A percentile compares a stretch with the other conserved stretches of the same genome.
These are phyloP conservation scores for Physcomitrium patens DNA, from an alignment of 225 moss, liverwort and hornwort species.

Conservation along the genomic window DNA sequence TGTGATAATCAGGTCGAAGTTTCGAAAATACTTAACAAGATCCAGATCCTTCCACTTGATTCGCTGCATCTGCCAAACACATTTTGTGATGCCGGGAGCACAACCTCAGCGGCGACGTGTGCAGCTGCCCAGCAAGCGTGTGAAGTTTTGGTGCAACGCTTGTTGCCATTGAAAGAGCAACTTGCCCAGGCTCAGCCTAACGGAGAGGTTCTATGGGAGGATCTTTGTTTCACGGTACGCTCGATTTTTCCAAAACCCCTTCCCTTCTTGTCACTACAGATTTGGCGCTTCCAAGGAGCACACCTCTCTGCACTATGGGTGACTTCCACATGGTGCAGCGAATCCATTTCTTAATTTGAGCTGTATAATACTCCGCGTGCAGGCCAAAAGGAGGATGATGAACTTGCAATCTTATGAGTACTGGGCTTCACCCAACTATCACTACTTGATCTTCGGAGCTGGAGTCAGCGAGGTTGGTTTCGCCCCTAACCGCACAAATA, in stretches of 20 bases:
- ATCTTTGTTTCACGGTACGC: constrained; percentile 19
- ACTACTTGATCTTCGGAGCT: constrained; percentile 34
- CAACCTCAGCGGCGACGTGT: constrained; percentile 56
- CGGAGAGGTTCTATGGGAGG: constrained; percentile 27
- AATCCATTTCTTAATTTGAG: background rate
- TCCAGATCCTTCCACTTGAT: constrained; percentile 59
- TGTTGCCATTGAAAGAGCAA: constrained; percentile 43
- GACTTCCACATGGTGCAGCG: background rate
- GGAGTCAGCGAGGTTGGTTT: constrained; percentile 39
- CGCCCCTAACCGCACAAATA: background rate
- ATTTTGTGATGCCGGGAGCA: constrained; percentile 39
- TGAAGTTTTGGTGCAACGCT: constrained; percentile 41
- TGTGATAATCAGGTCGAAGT: constrained; percentile 20
- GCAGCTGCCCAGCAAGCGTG: constrained; percentile 50
- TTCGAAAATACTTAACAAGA: constrained; percentile 45
- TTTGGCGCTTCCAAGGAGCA: background rate
- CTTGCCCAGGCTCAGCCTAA: constrained; percentile 26
- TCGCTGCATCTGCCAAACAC: constrained; percentile 47
- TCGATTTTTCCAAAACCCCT: background rate
- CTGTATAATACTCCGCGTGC: background rate
- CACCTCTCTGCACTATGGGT: background rate
- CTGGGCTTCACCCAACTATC: background rate
- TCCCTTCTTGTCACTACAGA: background rate
- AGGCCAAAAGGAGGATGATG: constrained; percentile 32
- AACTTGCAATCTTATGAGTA: constrained; percentile 30